Conservation (phyloP, 1,139 yeast species). For the Suhomyces coccinellae region DNA sequence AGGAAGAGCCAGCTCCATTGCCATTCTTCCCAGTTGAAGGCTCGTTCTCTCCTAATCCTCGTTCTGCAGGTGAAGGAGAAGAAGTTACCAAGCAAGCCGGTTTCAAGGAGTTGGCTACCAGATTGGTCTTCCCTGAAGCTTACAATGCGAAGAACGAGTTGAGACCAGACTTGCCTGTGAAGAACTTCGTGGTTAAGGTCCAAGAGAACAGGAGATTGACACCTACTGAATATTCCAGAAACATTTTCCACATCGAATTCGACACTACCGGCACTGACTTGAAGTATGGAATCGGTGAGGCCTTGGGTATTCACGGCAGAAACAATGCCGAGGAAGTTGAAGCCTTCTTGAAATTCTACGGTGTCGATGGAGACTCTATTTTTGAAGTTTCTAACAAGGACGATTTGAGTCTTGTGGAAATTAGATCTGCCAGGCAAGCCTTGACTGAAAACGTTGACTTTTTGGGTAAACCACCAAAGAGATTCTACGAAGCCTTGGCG, state of each 20-base stretch:
- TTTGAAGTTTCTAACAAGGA: slow-evolving; percentile 76
- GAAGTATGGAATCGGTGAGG: slow-evolving; percentile 93
- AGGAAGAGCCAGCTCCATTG: slow-evolving; percentile 26
- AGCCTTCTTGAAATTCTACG: slow-evolving; percentile 69
- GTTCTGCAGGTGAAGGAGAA: slow-evolving; percentile 37
- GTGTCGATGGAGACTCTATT: slow-evolving; percentile 65
- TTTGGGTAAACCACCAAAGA: slow-evolving; percentile 94
- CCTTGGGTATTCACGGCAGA: slow-evolving; percentile 92
- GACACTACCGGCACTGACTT: slow-evolving; percentile 90
- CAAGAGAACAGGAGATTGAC: slow-evolving; percentile 91
- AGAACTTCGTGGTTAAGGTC: slow-evolving; percentile 85
- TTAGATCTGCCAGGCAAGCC: slow-evolving; percentile 80
- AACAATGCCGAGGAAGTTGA: slow-evolving; percentile 67
- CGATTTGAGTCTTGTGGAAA: slow-evolving; percentile 55
- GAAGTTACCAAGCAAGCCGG: slow-evolving; percentile 42
- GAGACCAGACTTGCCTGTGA: slow-evolving; percentile 89
- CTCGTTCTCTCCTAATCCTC: slow-evolving; percentile 60
- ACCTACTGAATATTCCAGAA: slow-evolving; percentile 87
- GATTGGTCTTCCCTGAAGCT: slow-evolving; percentile 80
- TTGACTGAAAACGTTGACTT: slow-evolving; percentile 79
- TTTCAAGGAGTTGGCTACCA: slow-evolving; percentile 62
- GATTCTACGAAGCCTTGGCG: slow-evolving; percentile 84
- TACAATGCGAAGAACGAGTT: slow-evolving; percentile 54
- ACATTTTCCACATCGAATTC: slow-evolving; percentile 95
- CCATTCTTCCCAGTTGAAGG: slow-evolving; percentile 60